phyloP scores from a whole-genome alignment of 768 basidiomycete genomes.

The Mycena rosella region DNA sequence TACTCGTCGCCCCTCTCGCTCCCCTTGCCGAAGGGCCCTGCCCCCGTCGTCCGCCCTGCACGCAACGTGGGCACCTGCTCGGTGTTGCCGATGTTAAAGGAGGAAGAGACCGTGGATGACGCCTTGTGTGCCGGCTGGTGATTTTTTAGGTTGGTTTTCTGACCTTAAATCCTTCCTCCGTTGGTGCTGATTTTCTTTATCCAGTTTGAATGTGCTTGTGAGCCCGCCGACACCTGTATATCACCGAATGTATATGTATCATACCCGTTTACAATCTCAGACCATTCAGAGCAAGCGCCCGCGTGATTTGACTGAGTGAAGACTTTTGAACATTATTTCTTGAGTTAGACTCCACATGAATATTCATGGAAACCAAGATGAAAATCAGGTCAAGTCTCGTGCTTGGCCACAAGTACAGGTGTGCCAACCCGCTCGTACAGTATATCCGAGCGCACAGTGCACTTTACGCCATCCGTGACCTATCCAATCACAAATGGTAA shows the following conservation, averaged over 20 bases:
- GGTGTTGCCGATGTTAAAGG: conserved; percentile 1
- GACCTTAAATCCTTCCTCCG: neutral
- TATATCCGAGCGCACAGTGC: conserved; percentile 25
- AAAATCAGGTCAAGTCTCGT: neutral
- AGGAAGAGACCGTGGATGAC: neutral
- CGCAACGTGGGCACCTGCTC: neutral
- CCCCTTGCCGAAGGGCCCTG: conserved; percentile 23
- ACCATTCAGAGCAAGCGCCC: too few relatives aligned
- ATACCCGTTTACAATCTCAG: too few relatives aligned
- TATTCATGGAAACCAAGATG: too few relatives aligned
- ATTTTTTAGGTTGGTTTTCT: neutral
- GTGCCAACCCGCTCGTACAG: conserved; percentile 21
- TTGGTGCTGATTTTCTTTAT: too few relatives aligned
- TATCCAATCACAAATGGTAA: neutral
- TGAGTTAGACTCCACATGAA: neutral
- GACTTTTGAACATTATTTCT: too few relatives aligned
- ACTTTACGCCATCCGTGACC: conserved; percentile 19
- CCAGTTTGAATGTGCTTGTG: too few relatives aligned
- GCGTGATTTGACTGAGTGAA: too few relatives aligned
- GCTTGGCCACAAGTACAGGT: conserved; percentile 5
- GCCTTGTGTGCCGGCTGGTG: conserved; percentile 22
- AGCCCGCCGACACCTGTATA: too few relatives aligned
- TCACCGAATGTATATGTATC: too few relatives aligned
- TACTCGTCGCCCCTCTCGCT: conserved; percentile 18
- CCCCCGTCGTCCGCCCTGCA: conserved; percentile 16